These are phyloP conservation scores for Fraxinus excelsior DNA, from an alignment of 257 asterid genomes.

Conservation along the genomic window DNA sequence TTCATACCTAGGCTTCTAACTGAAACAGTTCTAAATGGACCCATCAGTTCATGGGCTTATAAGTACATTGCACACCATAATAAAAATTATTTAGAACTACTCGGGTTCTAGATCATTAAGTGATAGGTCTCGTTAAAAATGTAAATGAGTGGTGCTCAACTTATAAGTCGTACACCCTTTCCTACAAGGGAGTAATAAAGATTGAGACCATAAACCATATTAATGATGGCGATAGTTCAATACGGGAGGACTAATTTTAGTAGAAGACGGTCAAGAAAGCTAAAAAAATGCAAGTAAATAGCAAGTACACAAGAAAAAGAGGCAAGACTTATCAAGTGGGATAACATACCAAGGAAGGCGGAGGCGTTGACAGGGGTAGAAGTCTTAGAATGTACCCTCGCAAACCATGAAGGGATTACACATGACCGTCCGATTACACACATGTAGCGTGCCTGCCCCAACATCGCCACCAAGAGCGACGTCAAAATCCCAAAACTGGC, in stretches of 20 bases:
- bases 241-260: neutral
- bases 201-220: conserved; percentile 63
- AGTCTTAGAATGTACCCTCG: conserved; percentile 73
- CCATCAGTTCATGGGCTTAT: neutral
- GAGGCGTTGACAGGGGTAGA: conserved; percentile 94
- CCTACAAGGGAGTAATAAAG: too few species aligned
- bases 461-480: conserved; percentile 88
- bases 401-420: conserved; percentile 88
- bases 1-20: neutral
- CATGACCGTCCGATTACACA: conserved; percentile 95
- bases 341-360: conserved; percentile 71
- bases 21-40: neutral
- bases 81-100: too few species aligned
- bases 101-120: too few species aligned
- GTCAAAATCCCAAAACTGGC: conserved; percentile 93
- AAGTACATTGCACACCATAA: neutral
- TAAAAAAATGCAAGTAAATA: too few species aligned
- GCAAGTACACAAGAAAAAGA: too few species aligned
- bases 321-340: neutral
- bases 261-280: neutral
- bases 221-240: conserved; percentile 46
- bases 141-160: too few species aligned
- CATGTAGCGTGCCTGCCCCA: conserved; percentile 97
- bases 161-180: too few species aligned
- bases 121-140: too few species aligned